Evolutionary conservation across 495 filamentous ascomycete genomes (phyloP).

Genomic region (Amorphotheca resinae): DNA sequence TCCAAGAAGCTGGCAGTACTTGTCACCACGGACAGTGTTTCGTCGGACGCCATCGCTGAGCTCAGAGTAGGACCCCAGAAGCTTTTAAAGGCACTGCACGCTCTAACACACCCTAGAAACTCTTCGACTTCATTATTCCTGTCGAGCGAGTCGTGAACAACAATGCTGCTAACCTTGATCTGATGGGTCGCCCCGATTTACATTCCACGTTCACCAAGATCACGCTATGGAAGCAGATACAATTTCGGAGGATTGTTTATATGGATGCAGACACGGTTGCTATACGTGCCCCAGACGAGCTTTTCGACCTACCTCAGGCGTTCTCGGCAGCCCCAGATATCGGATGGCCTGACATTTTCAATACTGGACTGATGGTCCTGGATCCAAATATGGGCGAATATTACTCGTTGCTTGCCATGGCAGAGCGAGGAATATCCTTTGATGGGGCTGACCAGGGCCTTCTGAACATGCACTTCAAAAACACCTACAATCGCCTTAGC

Average conservation of each 20-base stretch:
- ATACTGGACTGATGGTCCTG: conserved; percentile 88
- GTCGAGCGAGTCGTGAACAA: conserved; percentile 66
- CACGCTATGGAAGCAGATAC: conserved; percentile 80
- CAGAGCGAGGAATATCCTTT: conserved; percentile 79
- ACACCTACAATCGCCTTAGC: conserved; percentile 71
- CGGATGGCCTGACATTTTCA: conserved; percentile 98
- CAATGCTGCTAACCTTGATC: conserved; percentile 67
- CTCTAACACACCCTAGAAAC: conserved; percentile 37
- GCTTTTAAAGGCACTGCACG: background rate
- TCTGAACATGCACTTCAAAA: conserved; percentile 84
- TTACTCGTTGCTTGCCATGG: conserved; percentile 69
- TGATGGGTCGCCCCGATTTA: conserved; percentile 86
- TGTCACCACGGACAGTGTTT: conserved; percentile 65
- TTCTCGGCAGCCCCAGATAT: conserved; percentile 93
- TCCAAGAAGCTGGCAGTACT: conserved; percentile 75
- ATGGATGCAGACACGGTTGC: conserved; percentile 85
- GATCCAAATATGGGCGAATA: conserved; percentile 81
- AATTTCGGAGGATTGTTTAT: conserved; percentile 85
- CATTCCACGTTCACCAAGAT: conserved; percentile 94
- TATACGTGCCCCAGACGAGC: conserved; percentile 79
- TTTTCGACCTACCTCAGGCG: conserved; percentile 60
- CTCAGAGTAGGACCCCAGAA: conserved; percentile 48
- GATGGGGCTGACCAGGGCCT: conserved; percentile 96
- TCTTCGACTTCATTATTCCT: conserved; percentile 84
- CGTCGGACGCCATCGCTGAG: conserved; percentile 57